Conservation (phyloP, 1,284 basidiomycete genomes). For the Ustilago bromivora region DNA sequence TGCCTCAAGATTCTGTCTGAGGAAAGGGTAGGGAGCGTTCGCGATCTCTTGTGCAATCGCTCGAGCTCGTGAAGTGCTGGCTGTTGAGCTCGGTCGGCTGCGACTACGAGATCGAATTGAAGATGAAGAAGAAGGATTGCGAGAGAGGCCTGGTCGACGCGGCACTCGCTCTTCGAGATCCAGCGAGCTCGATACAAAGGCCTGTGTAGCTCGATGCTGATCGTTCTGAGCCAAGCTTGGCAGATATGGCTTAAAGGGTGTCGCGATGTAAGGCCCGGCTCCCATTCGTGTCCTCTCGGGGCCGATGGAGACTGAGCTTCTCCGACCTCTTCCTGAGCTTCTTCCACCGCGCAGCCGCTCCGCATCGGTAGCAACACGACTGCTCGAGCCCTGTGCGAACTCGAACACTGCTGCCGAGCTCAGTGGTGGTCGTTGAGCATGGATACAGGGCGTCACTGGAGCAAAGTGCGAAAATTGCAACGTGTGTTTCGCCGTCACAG, state of each 20-base stretch:
- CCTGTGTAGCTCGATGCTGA: conserved; percentile 21
- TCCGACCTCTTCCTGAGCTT: conserved; percentile 19
- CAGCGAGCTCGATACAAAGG: conserved; percentile 32
- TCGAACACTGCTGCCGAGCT: conserved; percentile 30
- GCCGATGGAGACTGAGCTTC: conserved; percentile 21
- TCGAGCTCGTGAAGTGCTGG: conserved; percentile 34
- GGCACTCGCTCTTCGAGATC: conserved; percentile 27
- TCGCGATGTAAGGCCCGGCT: conserved; percentile 17
- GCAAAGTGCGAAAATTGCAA: conserved; percentile 58
- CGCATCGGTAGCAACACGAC: conserved; percentile 22
- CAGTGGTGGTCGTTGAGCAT: conserved; percentile 14
- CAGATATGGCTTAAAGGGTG: conserved; percentile 38
- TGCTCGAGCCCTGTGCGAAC: conserved; percentile 28
- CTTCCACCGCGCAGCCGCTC: conserved; percentile 21
- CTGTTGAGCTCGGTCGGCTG: conserved; percentile 31
- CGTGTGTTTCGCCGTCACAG: conserved; percentile 56
- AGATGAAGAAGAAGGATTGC: conserved; percentile 27
- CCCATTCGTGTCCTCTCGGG: conserved; percentile 17
- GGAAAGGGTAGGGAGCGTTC: conserved; percentile 41
- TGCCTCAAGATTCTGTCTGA: conserved; percentile 32
- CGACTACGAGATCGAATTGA: conserved; percentile 18
- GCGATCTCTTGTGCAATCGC: conserved; percentile 48
- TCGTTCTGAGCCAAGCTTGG: conserved; percentile 31
- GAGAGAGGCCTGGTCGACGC: conserved; percentile 14
- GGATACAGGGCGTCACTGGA: conserved; percentile 9